Evolutionary conservation across 2,329 filamentous ascomycete genomes (phyloP).

Genomic region (Podosphaera aphanis): DNA sequence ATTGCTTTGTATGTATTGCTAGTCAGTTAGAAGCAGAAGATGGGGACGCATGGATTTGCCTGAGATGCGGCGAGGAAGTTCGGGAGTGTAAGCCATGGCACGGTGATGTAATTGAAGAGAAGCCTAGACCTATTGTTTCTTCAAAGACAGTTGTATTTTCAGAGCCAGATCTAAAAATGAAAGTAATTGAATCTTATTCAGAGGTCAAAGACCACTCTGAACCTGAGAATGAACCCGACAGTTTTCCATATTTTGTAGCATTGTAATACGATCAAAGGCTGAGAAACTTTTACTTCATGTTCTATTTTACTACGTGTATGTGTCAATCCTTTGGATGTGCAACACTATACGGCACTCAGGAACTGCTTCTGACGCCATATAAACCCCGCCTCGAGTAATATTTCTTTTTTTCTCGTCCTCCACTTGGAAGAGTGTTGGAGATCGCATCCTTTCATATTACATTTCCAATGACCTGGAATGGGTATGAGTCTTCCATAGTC

Average conservation of each 20-base stretch:
- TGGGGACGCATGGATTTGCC: constrained; percentile 78
- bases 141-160: constrained; percentile 39
- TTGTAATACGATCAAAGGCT: too few relatives aligned
- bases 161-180: constrained; percentile 5
- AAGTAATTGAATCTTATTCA: constrained; percentile 7
- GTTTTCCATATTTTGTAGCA: neutral
- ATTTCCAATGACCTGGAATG: too few relatives aligned
- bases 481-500: too few relatives aligned
- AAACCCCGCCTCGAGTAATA: too few relatives aligned
- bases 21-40: constrained; percentile 77
- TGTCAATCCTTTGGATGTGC: too few relatives aligned
- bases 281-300: too few relatives aligned
- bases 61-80: constrained; percentile 65
- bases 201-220: constrained; percentile 1
- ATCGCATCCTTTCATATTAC: too few relatives aligned
- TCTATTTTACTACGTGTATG: too few relatives aligned
- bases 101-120: constrained; percentile 56
- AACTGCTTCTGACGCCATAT: too few relatives aligned
- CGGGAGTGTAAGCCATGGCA: constrained; percentile 78
- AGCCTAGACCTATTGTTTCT: constrained; percentile 15
- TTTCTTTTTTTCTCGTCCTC: too few relatives aligned
- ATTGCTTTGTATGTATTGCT: constrained; percentile 91
- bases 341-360: too few relatives aligned
- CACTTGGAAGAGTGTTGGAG: too few relatives aligned
- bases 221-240: neutral